Conservation (phyloP, 2,329 filamentous ascomycete species). For the Neoascochyta sp. region DNA sequence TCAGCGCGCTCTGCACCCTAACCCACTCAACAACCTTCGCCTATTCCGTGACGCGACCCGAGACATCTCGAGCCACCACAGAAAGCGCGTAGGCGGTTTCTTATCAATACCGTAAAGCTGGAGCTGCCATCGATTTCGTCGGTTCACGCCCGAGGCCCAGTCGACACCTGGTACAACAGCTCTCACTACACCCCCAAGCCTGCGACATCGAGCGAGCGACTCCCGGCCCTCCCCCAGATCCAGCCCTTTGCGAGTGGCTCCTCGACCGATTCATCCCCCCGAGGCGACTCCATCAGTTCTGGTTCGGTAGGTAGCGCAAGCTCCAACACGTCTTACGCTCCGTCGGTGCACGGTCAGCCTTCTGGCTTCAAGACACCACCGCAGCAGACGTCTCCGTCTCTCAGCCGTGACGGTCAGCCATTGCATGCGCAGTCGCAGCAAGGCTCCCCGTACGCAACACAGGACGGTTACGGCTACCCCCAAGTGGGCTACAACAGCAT, state of each 20-base stretch:
- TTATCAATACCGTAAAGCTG: conserved; percentile 76
- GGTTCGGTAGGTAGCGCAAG: conserved; percentile 51
- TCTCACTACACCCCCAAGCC: conserved; percentile 62
- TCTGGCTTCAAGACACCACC: conserved; percentile 73
- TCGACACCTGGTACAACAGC: conserved; percentile 71
- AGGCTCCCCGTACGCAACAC: conserved; percentile 39
- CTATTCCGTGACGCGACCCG: conserved; percentile 28
- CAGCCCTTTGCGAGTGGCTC: conserved; percentile 55
- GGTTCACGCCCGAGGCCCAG: conserved; percentile 73
- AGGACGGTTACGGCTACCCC: conserved; percentile 39
- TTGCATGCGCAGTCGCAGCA: conserved; percentile 40
- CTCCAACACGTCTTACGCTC: conserved; percentile 55
- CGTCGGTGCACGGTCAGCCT: conserved; percentile 50
- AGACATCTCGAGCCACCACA: conserved; percentile 11
- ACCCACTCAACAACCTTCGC: conserved; percentile 24
- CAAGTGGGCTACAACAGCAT: conserved; percentile 55
- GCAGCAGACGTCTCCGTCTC: conserved; percentile 53
- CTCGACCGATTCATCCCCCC: conserved; percentile 69
- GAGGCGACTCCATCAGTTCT: conserved; percentile 69
- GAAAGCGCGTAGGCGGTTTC: conserved; percentile 7
- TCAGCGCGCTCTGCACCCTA: too few species aligned
- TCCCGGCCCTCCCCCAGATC: conserved; percentile 67
- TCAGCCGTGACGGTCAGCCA: conserved; percentile 34
- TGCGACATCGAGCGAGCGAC: conserved; percentile 68
- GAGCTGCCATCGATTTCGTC: conserved; percentile 85